Base-by-base conservation (phyloP, 768 basidiomycete species). In the Naematelia encephala region DNA sequence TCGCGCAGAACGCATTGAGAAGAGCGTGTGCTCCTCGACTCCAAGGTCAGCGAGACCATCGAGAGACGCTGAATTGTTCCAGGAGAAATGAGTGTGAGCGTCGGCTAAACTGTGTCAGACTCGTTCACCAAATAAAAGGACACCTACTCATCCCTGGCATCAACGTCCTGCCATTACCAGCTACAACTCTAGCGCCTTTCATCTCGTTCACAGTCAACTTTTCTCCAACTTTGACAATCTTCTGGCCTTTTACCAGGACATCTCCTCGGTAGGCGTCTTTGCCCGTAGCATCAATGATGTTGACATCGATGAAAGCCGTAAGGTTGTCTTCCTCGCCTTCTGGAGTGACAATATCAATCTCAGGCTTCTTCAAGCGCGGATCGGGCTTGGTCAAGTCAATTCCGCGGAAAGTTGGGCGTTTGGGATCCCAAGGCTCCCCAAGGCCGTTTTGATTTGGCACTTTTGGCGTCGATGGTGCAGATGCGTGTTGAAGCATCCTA, bases 341-440 rank as follows among this genome's bases (percentile, higher is more conserved):
- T 5, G 34, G 51, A 30, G 25, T 21, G 11, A 21, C 26, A 5
- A 52, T 52, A 16, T 19, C 29, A 4, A 52, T 19, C 5, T 29
- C 51, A 21, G 51, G 51, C n/a, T 19, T 29, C 27, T 52, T 29
- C 3, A 52, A 16, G 16, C 51, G 25, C 27, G 51, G 51, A 52
- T 52, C 51, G 29, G 51, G 51, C 23, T 52, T 52, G 26, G 51
- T 52, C 51, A 52, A 29, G 34, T 52, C 51, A n/a, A 52, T 52
- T 16, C 51, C 51, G 27, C 51, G 27, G 29, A 52, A 52, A 2
- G 34, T 11, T 4, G 51, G 51, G 16, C 29, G 25, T 5, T 19
- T 16, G 10, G 51, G 25, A 39, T 52, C 51, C 51, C 51, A 52
- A 19, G 51, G 51, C 23, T 52, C 51, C 11, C 51, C 51, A 34